Evolutionary conservation across 331 rosid genomes (phyloP).

Genomic region (Phaseolus coccineus): DNA sequence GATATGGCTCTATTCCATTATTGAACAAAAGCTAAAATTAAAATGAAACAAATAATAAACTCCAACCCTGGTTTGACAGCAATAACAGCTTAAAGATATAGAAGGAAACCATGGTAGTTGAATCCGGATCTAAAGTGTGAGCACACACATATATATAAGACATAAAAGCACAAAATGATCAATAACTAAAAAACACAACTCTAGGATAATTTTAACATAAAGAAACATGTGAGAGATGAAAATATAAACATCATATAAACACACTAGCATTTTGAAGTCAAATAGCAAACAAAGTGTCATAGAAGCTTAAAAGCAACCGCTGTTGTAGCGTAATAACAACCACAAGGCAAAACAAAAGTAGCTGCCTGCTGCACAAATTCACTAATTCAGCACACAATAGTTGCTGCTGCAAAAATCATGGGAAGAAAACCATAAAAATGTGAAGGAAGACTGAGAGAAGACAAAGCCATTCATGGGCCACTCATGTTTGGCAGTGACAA

Average conservation of each 20-base stretch:
- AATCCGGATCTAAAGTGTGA: too few relatives aligned
- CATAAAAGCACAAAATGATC: not conserved
- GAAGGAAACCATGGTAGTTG: not conserved
- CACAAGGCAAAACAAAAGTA: not conserved
- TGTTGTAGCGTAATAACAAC: not conserved
- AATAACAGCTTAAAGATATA: conserved; percentile 1
- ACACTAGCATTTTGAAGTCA: not conserved
- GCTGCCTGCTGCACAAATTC: not conserved
- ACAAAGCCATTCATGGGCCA: too few relatives aligned
- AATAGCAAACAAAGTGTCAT: not conserved
- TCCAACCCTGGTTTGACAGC: not conserved
- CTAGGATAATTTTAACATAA: not conserved
- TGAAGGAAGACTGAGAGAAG: too few relatives aligned
- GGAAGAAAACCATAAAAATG: too few relatives aligned
- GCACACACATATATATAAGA: not conserved
- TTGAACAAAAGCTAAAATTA: not conserved
- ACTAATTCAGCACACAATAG: not conserved
- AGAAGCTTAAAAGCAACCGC: not conserved
- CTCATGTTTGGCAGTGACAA: too few relatives aligned
- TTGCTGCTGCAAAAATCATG: not conserved
- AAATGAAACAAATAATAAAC: conserved; percentile 3
- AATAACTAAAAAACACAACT: not conserved
- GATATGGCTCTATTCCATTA: not conserved
- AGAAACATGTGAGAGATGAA: not conserved
- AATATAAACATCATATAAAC: not conserved